These are phyloP conservation scores for Circinella minor DNA, from an alignment of 371 early-diverging fungal genomes.

Conservation along the genomic window DNA sequence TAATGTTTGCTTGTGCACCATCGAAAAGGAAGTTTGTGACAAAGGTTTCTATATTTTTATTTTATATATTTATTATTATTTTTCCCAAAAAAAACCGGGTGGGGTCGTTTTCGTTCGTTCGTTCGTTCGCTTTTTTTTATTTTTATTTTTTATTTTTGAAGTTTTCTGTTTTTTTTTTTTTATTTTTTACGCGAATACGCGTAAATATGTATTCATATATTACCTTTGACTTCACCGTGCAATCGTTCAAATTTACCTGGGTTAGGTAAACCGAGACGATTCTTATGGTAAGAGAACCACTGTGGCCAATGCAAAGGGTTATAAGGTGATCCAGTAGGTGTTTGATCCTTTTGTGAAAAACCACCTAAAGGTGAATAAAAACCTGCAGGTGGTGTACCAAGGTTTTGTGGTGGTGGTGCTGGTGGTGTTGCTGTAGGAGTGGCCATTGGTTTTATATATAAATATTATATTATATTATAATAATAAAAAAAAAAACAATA, in stretches of 20 bases:
- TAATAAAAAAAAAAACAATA: background rate
- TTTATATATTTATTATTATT: too few species aligned
- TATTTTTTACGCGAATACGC: background rate
- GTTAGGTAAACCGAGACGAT: slow-evolving; percentile 76
- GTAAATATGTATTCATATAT: background rate
- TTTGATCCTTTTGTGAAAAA: slow-evolving; percentile 40
- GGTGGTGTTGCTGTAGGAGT: background rate
- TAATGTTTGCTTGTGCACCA: slow-evolving; percentile 93
- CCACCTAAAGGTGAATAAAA: slow-evolving; percentile 31
- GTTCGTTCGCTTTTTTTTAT: background rate
- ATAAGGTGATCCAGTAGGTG: slow-evolving; percentile 52
- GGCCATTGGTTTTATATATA: background rate
- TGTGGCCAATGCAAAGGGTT: slow-evolving; percentile 64
- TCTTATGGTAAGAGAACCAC: slow-evolving; percentile 66
- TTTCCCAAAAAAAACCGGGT: too few species aligned
- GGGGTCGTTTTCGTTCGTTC: background rate
- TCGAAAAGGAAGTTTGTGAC: slow-evolving; percentile 88
- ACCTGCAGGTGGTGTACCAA: slow-evolving; percentile 22
- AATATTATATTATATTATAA: background rate
- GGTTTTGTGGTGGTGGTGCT: slow-evolving; percentile 10
- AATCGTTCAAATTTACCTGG: slow-evolving; percentile 89
- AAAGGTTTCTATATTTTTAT: slow-evolving; percentile 63
- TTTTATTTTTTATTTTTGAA: too few species aligned
- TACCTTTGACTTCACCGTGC: slow-evolving; percentile 87
- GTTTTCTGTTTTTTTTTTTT: too few species aligned